Percentiles rank a stretch among this genome's conserved stretches.
These are phyloP conservation scores for Boletus reticuloceps DNA, from an alignment of 768 basidiomycete genomes.

Conservation along the genomic window DNA sequence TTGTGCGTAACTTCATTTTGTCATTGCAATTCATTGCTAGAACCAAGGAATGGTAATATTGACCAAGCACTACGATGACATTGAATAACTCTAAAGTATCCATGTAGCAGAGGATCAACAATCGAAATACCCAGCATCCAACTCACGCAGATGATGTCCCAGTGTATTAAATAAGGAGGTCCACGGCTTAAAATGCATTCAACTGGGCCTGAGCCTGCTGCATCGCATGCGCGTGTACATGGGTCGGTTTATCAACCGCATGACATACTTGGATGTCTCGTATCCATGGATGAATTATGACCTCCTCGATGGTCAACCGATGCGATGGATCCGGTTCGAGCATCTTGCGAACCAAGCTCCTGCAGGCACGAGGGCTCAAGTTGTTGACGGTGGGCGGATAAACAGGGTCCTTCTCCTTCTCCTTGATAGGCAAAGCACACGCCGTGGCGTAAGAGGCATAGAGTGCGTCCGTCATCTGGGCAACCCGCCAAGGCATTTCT, in stretches of 20 bases:
- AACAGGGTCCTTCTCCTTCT: constrained; percentile 30
- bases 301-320: constrained; percentile 75
- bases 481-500: constrained; percentile 96
- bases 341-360: constrained; percentile 86
- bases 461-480: constrained; percentile 76
- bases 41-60: constrained; percentile 14
- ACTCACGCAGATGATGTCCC: neutral
- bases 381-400: constrained; percentile 78
- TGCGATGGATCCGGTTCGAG: constrained; percentile 89
- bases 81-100: constrained; percentile 18
- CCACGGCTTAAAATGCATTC: constrained; percentile 8
- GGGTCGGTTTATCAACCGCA: constrained; percentile 56
- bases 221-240: constrained; percentile 69
- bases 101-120: constrained; percentile 2
- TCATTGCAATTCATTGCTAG: constrained; percentile 2
- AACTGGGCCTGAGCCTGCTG: constrained; percentile 54
- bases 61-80: constrained; percentile 15
- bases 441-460: constrained; percentile 69
- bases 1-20: neutral
- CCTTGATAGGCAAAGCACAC: constrained; percentile 33
- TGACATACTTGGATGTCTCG: constrained; percentile 81
- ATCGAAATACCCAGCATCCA: neutral
- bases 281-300: constrained; percentile 77
- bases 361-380: constrained; percentile 80
- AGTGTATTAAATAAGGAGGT: neutral